A percentile compares a stretch with the other conserved stretches of the same genome.
Evolutionary conservation across 169 alveolate genomes (phyloP).

Genomic region (Theileria sp.): DNA sequence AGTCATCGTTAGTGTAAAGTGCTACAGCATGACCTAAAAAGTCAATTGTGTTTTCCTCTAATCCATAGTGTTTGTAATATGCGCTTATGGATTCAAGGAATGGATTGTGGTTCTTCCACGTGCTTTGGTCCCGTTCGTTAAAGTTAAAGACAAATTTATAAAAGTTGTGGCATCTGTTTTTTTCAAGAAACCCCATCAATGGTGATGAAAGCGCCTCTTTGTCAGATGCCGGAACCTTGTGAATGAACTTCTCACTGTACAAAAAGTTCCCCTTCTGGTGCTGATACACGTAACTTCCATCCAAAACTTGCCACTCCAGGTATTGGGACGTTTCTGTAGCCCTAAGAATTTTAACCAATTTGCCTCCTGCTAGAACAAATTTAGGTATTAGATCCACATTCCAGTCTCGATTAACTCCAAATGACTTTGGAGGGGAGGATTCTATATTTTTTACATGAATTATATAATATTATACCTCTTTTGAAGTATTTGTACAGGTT

Average conservation of each 20-base stretch:
- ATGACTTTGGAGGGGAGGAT: slow-evolving; percentile 85
- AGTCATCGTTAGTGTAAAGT: slow-evolving; percentile 91
- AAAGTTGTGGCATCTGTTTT: slow-evolving; percentile 94
- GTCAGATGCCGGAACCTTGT: slow-evolving; percentile 98
- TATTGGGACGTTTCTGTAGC: slow-evolving; percentile 91
- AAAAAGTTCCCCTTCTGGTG: slow-evolving; percentile 92
- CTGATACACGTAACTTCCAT: slow-evolving; percentile 96
- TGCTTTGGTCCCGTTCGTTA: slow-evolving; percentile 82
- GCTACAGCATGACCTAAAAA: slow-evolving; percentile 98
- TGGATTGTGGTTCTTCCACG: slow-evolving; percentile 89
- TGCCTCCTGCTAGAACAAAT: slow-evolving; percentile 96
- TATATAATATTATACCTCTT: slow-evolving; percentile 73
- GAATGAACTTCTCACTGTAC: slow-evolving; percentile 89
- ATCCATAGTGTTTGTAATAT: slow-evolving; percentile 86
- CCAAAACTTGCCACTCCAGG: slow-evolving; percentile 95
- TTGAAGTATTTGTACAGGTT: slow-evolving; percentile 91
- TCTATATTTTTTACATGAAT: not conserved
- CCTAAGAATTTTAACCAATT: slow-evolving; percentile 91
- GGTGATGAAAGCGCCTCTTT: slow-evolving; percentile 94
- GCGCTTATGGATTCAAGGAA: slow-evolving; percentile 83
- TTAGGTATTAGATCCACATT: slow-evolving; percentile 98
- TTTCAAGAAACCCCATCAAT: slow-evolving; percentile 95
- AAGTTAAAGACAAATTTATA: slow-evolving; percentile 84
- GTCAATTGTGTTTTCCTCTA: slow-evolving; percentile 95
- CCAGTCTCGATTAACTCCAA: slow-evolving; percentile 97